Evolutionary conservation across 768 basidiomycete genomes (phyloP).

Genomic region (Scleroderma citrinum): DNA sequence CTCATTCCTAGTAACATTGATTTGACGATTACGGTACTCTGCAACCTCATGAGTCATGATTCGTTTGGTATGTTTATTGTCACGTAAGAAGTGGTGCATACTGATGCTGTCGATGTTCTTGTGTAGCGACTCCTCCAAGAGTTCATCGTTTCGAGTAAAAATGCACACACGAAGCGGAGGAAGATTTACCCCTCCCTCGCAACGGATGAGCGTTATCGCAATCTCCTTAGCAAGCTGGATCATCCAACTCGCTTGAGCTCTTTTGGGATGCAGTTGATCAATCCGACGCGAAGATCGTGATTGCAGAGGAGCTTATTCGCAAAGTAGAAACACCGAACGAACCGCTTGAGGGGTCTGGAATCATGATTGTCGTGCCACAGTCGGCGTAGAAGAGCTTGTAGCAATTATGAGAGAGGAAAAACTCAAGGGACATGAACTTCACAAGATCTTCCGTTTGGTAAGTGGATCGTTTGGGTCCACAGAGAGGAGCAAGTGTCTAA

Average conservation of each 20-base stretch:
- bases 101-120: not conserved
- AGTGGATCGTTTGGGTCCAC: conserved; percentile 18
- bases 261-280: conserved; percentile 93
- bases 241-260: conserved; percentile 89
- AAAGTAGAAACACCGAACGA: conserved; percentile 31
- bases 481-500: not conserved
- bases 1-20: no score
- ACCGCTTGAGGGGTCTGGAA: conserved; percentile 25
- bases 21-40: no score
- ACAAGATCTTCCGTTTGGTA: conserved; percentile 59
- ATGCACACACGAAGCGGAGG: conserved; percentile 88
- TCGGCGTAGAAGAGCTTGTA: conserved; percentile 62
- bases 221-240: conserved; percentile 89
- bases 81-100: not conserved
- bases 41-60: no score
- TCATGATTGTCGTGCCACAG: conserved; percentile 41
- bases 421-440: conserved; percentile 48
- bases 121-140: conserved; percentile 65
- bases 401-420: conserved; percentile 45
- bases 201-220: conserved; percentile 76
- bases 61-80: conserved; percentile 42
- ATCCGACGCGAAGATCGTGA: conserved; percentile 71
- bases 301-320: conserved; percentile 57
- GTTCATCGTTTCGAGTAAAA: conserved; percentile 55
- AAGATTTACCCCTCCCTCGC: conserved; percentile 73